Conservation (phyloP, 2,329 filamentous ascomycete genomes). For the Exophiala sideris region DNA sequence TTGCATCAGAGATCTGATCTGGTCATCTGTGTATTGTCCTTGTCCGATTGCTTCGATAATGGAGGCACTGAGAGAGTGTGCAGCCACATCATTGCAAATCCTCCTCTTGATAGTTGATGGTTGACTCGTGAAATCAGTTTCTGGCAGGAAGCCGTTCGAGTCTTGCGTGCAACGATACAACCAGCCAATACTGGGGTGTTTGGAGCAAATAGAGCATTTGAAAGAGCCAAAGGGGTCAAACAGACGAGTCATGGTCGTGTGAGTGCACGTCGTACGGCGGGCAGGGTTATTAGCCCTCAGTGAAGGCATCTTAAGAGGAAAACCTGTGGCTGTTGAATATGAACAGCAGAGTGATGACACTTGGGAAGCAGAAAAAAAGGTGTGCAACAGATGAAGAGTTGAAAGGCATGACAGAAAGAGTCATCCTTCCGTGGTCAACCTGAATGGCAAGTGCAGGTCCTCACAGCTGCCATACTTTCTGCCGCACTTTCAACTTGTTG, state of each 20-base stretch:
- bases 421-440: too few species aligned
- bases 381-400: neutral
- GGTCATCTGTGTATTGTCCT: conserved; percentile 42
- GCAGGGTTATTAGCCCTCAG: conserved; percentile 9
- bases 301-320: conserved; percentile 19
- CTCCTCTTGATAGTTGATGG: neutral
- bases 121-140: conserved; percentile 25
- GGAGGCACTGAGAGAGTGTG: conserved; percentile 35
- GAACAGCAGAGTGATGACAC: neutral
- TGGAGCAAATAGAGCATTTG: conserved; percentile 58
- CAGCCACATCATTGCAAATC: conserved; percentile 11
- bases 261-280: conserved; percentile 54
- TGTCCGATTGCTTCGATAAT: conserved; percentile 41
- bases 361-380: neutral
- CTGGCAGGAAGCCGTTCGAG: conserved; percentile 44
- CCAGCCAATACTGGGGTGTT: conserved; percentile 61
- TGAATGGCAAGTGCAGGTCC: too few species aligned
- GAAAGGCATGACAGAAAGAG: too few species aligned
- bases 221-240: conserved; percentile 47
- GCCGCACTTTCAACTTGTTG: too few species aligned
- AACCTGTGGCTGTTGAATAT: neutral
- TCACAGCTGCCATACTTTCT: too few species aligned
- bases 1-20: conserved; percentile 40
- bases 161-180: conserved; percentile 72
- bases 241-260: conserved; percentile 65